Evolutionary conservation across 2,329 filamentous ascomycete species (phyloP).

Genomic region (Colletotrichum neosansevieriae): DNA sequence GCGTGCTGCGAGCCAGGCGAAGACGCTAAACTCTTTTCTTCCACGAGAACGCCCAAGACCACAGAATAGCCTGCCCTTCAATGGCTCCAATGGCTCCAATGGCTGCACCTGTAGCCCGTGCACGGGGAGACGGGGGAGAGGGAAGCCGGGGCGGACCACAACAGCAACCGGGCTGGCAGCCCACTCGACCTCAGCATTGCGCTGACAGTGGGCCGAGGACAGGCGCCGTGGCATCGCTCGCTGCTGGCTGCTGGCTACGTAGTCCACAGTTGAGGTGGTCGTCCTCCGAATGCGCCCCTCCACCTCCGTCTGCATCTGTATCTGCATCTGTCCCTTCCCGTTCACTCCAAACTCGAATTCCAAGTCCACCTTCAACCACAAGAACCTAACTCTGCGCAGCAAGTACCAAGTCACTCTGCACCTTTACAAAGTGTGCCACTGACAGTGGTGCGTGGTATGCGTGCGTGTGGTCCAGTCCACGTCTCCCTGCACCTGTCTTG

Average conservation of each 20-base stretch:
- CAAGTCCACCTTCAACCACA: not conserved
- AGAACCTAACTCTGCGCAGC: too few species aligned
- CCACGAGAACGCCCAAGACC: constrained; percentile 5
- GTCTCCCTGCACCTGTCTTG: constrained; percentile 24
- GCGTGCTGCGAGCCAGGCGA: constrained; percentile 10
- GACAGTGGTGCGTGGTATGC: not conserved
- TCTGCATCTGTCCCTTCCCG: constrained; percentile 26
- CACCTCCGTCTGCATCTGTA: not conserved
- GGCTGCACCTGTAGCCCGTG: not conserved
- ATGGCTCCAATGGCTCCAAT: constrained; percentile 3
- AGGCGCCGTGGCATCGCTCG: constrained; percentile 16
- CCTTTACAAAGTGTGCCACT: not conserved
- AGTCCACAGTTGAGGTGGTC: not conserved
- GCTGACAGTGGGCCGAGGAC: constrained; percentile 26
- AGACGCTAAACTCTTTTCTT: constrained; percentile 25
- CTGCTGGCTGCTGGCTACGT: constrained; percentile 1
- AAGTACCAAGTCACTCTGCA: too few species aligned
- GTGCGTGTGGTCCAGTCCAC: constrained; percentile 11
- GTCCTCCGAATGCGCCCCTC: constrained; percentile 4
- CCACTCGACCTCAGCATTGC: not conserved
- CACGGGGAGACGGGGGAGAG: not conserved
- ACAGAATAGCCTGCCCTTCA: constrained; percentile 7
- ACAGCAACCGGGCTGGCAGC: not conserved
- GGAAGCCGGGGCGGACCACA: constrained; percentile 8
- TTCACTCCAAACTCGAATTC: not conserved